phyloP scores from a whole-genome alignment of 306 rosid species.

The Trichosanthes cucumerina region DNA sequence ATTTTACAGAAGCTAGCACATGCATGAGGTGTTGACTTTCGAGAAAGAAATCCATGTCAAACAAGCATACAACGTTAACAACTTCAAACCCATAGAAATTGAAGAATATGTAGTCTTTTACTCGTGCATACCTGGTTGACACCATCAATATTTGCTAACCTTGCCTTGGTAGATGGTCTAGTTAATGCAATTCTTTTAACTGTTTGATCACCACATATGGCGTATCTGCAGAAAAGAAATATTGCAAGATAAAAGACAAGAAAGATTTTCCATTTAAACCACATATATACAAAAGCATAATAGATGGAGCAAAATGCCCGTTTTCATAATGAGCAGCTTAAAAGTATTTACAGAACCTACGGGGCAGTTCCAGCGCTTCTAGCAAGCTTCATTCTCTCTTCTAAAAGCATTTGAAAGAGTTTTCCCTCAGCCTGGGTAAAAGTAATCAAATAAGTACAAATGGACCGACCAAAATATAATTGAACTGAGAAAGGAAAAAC shows the following conservation, averaged over 20 bases:
- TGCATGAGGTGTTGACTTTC: neutral
- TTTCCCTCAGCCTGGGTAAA: constrained; percentile 47
- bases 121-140: constrained; percentile 65
- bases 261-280: neutral
- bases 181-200: constrained; percentile 56
- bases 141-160: constrained; percentile 82
- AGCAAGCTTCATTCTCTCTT: constrained; percentile 81
- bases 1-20: neutral
- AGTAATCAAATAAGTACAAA: neutral
- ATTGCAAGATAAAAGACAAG: neutral
- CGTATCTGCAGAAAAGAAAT: constrained; percentile 44
- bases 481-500: neutral
- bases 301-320: neutral
- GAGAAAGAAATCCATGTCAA: neutral
- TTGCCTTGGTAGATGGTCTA: constrained; percentile 83
- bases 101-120: constrained; percentile 1
- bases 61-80: neutral
- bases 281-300: neutral
- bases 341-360: constrained; percentile 24
- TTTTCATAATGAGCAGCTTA: neutral
- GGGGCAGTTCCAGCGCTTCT: constrained; percentile 73
- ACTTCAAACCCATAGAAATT: neutral
- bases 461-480: neutral
- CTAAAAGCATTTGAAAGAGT: constrained; percentile 63
- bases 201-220: constrained; percentile 84